Conservation (phyloP, 345 rosid species). For the Kandelia obovata region DNA sequence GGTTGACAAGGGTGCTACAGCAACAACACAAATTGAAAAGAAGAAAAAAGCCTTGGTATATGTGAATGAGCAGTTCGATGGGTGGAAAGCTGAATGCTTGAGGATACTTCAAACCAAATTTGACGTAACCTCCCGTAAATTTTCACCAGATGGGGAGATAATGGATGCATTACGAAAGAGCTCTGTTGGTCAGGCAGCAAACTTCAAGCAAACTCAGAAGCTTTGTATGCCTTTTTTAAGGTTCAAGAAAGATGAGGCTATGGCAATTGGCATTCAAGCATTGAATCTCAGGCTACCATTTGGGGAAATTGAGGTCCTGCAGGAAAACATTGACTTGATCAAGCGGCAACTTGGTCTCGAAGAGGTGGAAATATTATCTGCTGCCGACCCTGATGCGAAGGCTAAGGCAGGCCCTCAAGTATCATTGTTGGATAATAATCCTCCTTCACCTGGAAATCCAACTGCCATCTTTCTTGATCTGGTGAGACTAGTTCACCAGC, state of each 20-base stretch:
- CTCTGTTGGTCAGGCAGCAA: slow-evolving; percentile 46
- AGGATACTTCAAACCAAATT: slow-evolving; percentile 60
- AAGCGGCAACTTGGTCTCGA: slow-evolving; percentile 73
- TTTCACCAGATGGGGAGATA: slow-evolving; percentile 68
- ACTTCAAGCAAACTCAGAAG: slow-evolving; percentile 64
- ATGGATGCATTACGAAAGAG: slow-evolving; percentile 53
- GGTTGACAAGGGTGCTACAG: slow-evolving; percentile 46
- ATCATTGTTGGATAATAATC: slow-evolving; percentile 52
- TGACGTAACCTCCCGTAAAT: slow-evolving; percentile 33
- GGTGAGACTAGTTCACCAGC: slow-evolving; percentile 21
- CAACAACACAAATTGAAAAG: slow-evolving; percentile 40
- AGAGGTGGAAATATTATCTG: slow-evolving; percentile 57
- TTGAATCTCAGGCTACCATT: slow-evolving; percentile 77
- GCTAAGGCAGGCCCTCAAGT: slow-evolving; percentile 54
- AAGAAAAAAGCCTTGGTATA: slow-evolving; percentile 57
- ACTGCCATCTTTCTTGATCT: slow-evolving; percentile 62
- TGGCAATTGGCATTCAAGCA: slow-evolving; percentile 61
- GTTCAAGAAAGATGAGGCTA: slow-evolving; percentile 78
- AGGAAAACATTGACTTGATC: slow-evolving; percentile 69
- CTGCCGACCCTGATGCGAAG: slow-evolving; percentile 37
- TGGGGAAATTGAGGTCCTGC: slow-evolving; percentile 79
- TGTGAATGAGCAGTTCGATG: slow-evolving; percentile 77
- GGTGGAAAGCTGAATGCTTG: slow-evolving; percentile 89
- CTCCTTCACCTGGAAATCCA: slow-evolving; percentile 83
- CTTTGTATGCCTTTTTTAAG: slow-evolving; percentile 86